phyloP scores from a whole-genome alignment of 805 yeast genomes.

The Saturnispora diversa region DNA sequence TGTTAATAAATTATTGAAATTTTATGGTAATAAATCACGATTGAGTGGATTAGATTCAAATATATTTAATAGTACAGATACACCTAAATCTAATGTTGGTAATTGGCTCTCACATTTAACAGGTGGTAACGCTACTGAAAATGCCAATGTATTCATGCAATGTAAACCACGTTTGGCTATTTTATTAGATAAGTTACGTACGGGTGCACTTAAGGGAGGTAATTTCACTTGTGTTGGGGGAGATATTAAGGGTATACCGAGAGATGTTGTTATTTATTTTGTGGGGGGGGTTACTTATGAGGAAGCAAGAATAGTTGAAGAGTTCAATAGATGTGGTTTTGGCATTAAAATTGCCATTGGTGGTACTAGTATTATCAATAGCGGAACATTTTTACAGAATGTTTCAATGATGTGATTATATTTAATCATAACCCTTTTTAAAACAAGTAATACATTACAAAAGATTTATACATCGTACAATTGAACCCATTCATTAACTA shows the following conservation, averaged over 20 bases:
- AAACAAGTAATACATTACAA: conserved; percentile 9
- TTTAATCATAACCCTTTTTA: conserved; percentile 12
- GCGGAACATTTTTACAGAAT: conserved; percentile 33
- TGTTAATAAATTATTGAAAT: conserved; percentile 38
- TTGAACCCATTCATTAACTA: conserved; percentile 67
- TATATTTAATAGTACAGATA: conserved; percentile 22
- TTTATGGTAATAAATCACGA: conserved; percentile 38
- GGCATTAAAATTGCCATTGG: conserved; percentile 72
- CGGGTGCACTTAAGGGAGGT: conserved; percentile 15
- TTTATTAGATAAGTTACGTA: conserved; percentile 36
- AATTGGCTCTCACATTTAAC: conserved; percentile 29
- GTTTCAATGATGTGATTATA: conserved; percentile 13
- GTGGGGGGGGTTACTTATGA: conserved; percentile 91
- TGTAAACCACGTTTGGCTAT: conserved; percentile 67
- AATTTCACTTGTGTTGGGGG: conserved; percentile 16
- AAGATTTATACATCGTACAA: conserved; percentile 46
- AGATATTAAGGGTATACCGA: conserved; percentile 31
- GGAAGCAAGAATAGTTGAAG: conserved; percentile 77
- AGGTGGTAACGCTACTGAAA: conserved; percentile 29
- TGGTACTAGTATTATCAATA: conserved; percentile 54
- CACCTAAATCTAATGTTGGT: conserved; percentile 19
- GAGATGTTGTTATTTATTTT: conserved; percentile 62
- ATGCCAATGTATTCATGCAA: conserved; percentile 81
- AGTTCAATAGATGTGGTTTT: conserved; percentile 50
- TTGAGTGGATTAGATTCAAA: conserved; percentile 30